These are phyloP conservation scores for Rubroboletus satanas DNA, from an alignment of 768 basidiomycete species.

Conservation along the genomic window DNA sequence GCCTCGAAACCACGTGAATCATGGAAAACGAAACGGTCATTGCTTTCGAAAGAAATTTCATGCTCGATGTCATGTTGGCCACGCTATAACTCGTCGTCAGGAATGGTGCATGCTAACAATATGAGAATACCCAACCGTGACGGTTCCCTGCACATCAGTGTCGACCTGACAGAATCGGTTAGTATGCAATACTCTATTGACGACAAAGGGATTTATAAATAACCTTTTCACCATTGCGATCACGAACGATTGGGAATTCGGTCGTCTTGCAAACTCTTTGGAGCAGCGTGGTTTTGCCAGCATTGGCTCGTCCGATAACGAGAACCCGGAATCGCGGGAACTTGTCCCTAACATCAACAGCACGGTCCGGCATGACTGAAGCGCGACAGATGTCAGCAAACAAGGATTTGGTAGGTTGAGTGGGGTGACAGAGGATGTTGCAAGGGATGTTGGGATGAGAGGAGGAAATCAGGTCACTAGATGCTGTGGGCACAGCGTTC, in stretches of 20 bases:
- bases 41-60: slow-evolving; percentile 24
- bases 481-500: no score
- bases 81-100: background rate
- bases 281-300: slow-evolving; percentile 42
- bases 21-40: slow-evolving; percentile 37
- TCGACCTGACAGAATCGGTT: background rate
- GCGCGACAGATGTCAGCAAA: no score
- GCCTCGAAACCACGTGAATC: slow-evolving; percentile 41
- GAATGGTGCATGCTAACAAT: background rate
- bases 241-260: slow-evolving; percentile 30
- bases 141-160: background rate
- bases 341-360: no score
- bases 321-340: slow-evolving; percentile 35
- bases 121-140: background rate
- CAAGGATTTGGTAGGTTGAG: no score
- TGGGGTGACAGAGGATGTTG: no score
- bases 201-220: background rate
- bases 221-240: slow-evolving; percentile 20
- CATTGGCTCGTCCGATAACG: slow-evolving; percentile 38
- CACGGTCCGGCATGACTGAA: no score
- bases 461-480: no score
- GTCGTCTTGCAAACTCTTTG: slow-evolving; percentile 36
- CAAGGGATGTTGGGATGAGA: no score
- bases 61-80: slow-evolving; percentile 9
- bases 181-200: background rate